These are phyloP conservation scores for Phenoliferia sp. DNA, from an alignment of 1,284 basidiomycete species.

Conservation along the genomic window DNA sequence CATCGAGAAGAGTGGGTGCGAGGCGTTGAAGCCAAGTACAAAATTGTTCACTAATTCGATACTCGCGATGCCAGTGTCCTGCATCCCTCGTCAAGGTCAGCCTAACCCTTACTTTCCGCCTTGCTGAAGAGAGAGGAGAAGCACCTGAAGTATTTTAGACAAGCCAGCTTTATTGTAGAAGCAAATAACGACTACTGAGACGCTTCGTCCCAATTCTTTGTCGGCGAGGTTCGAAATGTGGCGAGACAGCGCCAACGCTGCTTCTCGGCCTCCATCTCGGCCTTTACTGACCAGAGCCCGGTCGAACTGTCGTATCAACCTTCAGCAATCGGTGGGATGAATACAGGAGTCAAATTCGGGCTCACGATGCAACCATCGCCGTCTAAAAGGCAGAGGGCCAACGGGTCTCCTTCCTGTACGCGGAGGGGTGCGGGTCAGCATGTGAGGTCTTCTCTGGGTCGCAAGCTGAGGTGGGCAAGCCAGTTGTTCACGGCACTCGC, in stretches of 20 bases:
- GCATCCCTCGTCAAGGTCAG: neutral
- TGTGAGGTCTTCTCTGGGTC: no score
- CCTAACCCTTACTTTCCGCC: neutral
- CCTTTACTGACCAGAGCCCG: slow-evolving; percentile 53
- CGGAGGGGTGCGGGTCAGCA: no score
- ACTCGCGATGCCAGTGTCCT: slow-evolving; percentile 19
- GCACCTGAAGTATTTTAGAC: slow-evolving; percentile 51
- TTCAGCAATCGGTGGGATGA: neutral
- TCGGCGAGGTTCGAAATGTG: slow-evolving; percentile 27
- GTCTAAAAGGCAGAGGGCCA: slow-evolving; percentile 57
- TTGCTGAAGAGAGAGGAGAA: slow-evolving; percentile 38
- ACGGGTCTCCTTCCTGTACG: slow-evolving; percentile 44
- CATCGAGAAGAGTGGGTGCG: slow-evolving; percentile 23
- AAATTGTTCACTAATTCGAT: slow-evolving; percentile 56
- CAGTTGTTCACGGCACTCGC: no score
- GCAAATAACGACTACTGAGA: slow-evolving; percentile 55
- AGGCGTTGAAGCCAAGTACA: slow-evolving; percentile 56
- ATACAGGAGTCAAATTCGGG: neutral
- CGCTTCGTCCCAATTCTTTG: neutral
- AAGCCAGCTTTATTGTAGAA: slow-evolving; percentile 62
- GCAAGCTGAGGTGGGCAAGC: no score
- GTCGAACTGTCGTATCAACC: slow-evolving; percentile 43
- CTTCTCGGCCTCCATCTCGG: slow-evolving; percentile 45
- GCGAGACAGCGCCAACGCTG: slow-evolving; percentile 46
- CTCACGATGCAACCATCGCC: slow-evolving; percentile 57